Base-by-base conservation (phyloP, 169 alveolate genomes). In the Fabrea salina region DNA sequence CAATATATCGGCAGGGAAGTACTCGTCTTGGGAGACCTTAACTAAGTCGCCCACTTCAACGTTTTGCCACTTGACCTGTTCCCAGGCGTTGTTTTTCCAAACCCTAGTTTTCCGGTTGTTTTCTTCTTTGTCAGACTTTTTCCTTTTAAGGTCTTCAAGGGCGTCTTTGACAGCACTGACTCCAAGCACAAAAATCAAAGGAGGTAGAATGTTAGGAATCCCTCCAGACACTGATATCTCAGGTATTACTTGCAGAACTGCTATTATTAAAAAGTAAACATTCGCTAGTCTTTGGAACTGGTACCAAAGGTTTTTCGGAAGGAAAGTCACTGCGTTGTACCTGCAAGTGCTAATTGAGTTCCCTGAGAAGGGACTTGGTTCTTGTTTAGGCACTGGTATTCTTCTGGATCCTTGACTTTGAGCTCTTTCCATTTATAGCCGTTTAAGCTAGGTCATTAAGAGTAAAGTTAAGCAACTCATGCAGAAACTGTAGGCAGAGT, bases 211-310 rank as follows among this genome's bases (percentile, higher is more conserved):
- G 4, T 97, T 95, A 0, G 99, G 99, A 22, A 94, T 82, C 7
- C 99, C 99, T 75, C 94, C 95, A n/a, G 99, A 95, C 30, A 97
- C 91, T 13, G 99, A 95, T 47, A 98, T 96, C 87, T 94, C 84
- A 30, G 98, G 98, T 11, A 95, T 89, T 75, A 88, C 78, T 92
- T 98, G 98, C 33, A 92, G 83, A 25, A 89, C 80, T 25, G 95
- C 91, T 33, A 91, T 79, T 35, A 82, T 40, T 66, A 93, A 79
- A 67, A 93, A 93, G 83, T 93, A 93, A 43, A 93, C 75, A 68
- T 93, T 93, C 33, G 95, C 87, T 44, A 90, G 76, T 71, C 93
- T 85, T 59, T 79, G 64, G 68, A 93, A 93, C 70, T 93, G 86
- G 44, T 76, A 75, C 59, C 91, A 61, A 37, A 93, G 80, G 49